Base-by-base conservation (phyloP, 129 eudicot genomes). In the Centrapalus pauciflorus region DNA sequence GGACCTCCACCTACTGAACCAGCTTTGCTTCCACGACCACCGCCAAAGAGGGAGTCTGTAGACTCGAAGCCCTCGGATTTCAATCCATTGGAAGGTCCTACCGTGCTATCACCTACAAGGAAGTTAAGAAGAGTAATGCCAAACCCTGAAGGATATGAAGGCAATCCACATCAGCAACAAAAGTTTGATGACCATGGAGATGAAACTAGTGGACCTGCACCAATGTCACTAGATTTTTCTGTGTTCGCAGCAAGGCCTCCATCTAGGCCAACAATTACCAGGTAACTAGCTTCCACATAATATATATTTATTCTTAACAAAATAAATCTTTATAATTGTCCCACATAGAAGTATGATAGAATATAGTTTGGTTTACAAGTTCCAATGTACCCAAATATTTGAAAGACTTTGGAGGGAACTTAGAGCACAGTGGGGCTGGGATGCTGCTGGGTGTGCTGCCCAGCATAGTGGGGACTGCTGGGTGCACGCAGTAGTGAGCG, bases 1-100 rank as follows among this genome's bases (percentile, higher is more conserved):
- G 86, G 84, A 50, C 96, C 99, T 9, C 86, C 82, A 46, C 85
- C 99, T 50, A 93, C 99, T 10, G 88, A 89, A 74, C 99, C 99
- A 26, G 83, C 84, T 76, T 74, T 64, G 73, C 91, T 93, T 24
- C 95, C 95, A 58, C 71, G 96, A 69, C 99, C 99, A 30, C 87
- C 92, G 7, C 90, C 95, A 4, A 89, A 89, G 69, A 83, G 57
- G 77, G 96, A 88, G 4, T 58, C 89, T 4, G 28, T 51, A 13
- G 82, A 79, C 61, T 62, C 89, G 1, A 88, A 83, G 73, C 75
- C 70, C 10, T 59, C 92, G 2, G 92, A 85, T 38, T 64, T 78
- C 40, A 83, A 81, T 74, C 86, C 77, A 28, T 79, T 55, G 27
- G 88, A 77, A 20, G 90, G 86, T 48, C 91, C 91, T 8, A 84